Evolutionary conservation across 208 protist genomes (phyloP).

Genomic region (Phytomonas francai): DNA sequence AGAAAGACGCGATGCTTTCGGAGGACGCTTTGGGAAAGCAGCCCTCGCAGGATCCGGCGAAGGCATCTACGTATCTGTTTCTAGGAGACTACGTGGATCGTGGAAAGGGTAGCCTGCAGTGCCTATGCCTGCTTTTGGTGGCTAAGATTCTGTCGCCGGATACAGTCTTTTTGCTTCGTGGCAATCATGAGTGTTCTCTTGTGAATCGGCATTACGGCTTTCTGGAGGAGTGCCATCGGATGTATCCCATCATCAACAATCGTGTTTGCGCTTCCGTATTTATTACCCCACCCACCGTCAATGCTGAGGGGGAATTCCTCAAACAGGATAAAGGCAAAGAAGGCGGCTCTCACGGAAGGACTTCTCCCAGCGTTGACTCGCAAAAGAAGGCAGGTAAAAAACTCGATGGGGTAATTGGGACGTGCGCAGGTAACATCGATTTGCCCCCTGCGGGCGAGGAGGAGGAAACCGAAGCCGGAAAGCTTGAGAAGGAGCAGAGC

Average conservation of each 20-base stretch:
- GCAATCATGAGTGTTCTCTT: conserved; percentile 98
- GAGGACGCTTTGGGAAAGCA: conserved; percentile 22
- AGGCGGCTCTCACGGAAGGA: neutral
- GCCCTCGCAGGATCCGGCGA: conserved; percentile 23
- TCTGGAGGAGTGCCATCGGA: conserved; percentile 96
- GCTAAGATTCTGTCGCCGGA: conserved; percentile 97
- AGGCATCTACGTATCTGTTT: conserved; percentile 94
- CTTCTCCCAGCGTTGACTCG: neutral
- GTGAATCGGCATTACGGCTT: conserved; percentile 99
- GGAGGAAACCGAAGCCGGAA: conserved; percentile 1
- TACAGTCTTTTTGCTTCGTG: conserved; percentile 98
- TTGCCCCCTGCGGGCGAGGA: conserved; percentile 8
- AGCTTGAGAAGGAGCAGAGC: neutral
- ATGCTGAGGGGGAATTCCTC: neutral
- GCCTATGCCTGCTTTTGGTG: conserved; percentile 88
- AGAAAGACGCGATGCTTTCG: neutral
- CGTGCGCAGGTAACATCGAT: neutral
- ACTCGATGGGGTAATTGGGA: neutral
- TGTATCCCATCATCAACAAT: conserved; percentile 52
- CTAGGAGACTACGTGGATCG: conserved; percentile 99
- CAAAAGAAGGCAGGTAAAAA: conserved; percentile 2
- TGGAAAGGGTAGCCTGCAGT: conserved; percentile 95
- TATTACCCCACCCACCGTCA: neutral
- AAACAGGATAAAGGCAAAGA: neutral
- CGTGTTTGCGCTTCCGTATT: neutral